Conservation (phyloP, 148 eudicot genomes). For the Chenopodium berlandieri region DNA sequence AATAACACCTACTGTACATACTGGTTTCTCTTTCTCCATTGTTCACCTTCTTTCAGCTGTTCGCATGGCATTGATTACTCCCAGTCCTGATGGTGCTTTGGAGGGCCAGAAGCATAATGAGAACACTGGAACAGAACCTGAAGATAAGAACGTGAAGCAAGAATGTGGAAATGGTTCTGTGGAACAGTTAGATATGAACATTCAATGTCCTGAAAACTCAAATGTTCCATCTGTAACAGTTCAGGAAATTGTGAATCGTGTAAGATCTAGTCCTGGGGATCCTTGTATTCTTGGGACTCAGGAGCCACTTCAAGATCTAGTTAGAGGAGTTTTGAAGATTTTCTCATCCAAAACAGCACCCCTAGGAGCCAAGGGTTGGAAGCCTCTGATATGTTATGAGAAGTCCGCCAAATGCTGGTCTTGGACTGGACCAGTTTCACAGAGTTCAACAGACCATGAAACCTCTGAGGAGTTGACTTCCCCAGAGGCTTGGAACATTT, state of each 20-base stretch:
- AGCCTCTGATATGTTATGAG: conserved; percentile 68
- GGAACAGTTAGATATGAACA: conserved; percentile 41
- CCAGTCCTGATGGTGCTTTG: conserved; percentile 50
- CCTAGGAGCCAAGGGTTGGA: conserved; percentile 93
- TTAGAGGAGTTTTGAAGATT: conserved; percentile 86
- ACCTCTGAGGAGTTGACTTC: conserved; percentile 67
- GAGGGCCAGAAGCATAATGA: conserved; percentile 42
- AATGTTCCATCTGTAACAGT: conserved; percentile 63
- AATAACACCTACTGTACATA: conserved; percentile 75
- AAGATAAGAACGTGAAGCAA: conserved; percentile 33
- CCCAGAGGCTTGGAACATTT: conserved; percentile 79
- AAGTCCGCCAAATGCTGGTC: conserved; percentile 75
- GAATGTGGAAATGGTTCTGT: conserved; percentile 39
- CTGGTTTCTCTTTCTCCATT: conserved; percentile 84
- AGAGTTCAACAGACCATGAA: conserved; percentile 44
- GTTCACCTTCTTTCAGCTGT: conserved; percentile 91
- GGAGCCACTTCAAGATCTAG: conserved; percentile 91
- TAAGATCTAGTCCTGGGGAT: conserved; percentile 83
- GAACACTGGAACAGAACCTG: conserved; percentile 31
- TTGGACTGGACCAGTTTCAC: conserved; percentile 73
- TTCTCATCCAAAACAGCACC: conserved; percentile 86
- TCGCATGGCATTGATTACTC: conserved; percentile 69
- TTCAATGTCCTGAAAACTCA: conserved; percentile 29
- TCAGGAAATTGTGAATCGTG: conserved; percentile 78
- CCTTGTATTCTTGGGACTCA: conserved; percentile 87